Evolutionary conservation across 2,329 filamentous ascomycete genomes (phyloP), one percentile per base, ranked within the genome.

Genomic region (Mariannaea elegans): DNA sequence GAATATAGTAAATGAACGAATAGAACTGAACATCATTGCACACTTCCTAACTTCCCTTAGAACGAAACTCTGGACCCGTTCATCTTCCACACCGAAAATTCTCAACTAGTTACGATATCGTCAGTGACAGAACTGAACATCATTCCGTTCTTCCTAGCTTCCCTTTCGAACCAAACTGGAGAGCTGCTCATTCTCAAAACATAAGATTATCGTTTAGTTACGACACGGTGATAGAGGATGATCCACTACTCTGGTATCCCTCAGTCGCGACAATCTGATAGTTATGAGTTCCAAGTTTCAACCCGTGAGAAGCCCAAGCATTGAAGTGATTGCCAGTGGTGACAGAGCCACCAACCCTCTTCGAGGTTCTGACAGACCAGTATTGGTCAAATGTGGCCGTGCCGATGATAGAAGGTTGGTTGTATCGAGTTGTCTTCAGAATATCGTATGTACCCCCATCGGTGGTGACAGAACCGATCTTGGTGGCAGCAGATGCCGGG

Each of bases 211-310:
- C n/a, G n/a, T n/a, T 16, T 2, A n/a, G 8, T 53, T 19, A 59
- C 18, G 27, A 31, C 36, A 84, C 80, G 49, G 77, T 83, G 60
- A 85, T 83, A 46, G 66, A 73, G 39, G 82, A 76, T 49, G 73
- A 76, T 1, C 84, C 83, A 59, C 75, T 78, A 73, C 82, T 83
- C 61, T 76, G 73, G 72, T 84, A 84, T 3, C 82, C 83, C 72
- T 86, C 84, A 1, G 81, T 82, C 13, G 83, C 83, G 18, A 85
- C 73, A 61, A 86, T 84, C 76, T 82, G 78, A 71, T 86, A 86
- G 71, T 86, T 75, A 64, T 79, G 76, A 36, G 64, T 75, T 3
- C 84, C 84, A 10, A 86, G 68, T 23, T 72, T 76, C 71, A 85
- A 71, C 3, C 84, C 83, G n/a, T 71, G 66, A 34, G 75, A 74